Base-by-base conservation (phyloP, 1,139 yeast species). In the Hansenula sp. region DNA sequence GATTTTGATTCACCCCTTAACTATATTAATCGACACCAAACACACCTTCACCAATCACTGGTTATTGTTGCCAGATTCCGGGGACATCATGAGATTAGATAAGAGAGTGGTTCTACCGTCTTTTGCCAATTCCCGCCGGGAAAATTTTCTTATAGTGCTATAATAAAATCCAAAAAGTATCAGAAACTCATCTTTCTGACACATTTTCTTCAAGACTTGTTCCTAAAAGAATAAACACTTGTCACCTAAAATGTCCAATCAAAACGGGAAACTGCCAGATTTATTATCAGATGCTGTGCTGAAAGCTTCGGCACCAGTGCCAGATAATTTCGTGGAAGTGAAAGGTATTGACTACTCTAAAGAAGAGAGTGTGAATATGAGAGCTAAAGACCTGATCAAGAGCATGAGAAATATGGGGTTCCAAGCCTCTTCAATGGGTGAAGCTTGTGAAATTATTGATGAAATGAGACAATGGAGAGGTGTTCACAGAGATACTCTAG, bases 371-470 rank as follows among this genome's bases (percentile, higher is more conserved):
- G 73, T 68, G 51, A 80, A 89, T 64, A 81, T 87, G 78, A 71
- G 74, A 41, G 98, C 98, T 25, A 72, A 74, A 16, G 94, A 88
- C 58, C 71, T 93, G 53, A 77, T 93, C 52, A 72, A 71, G 32
- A 79, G 94, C 34, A 93, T 94, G 99, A 79, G 72, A 56, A 81
- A 81, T 38, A 93, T 93, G 97, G 99, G 99, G n/a, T 94, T 93
- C 73, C 99, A 93, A 68, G 99, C 96, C 6, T 78, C 91, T 17
- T 77, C 94, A 3, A 75, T 93, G 37, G 83, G 90, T 27, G 74
- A 81, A 55, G 97, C 97, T 2, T 90, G 97, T 63, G 95, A 88
- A 25, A 87, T 93, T 53, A 89, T 93, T 49, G 79, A 91, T 59
- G 81, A 86, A 43, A 94, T 93, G 99, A 79, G 96, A 65, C 49